These are phyloP conservation scores for Triadica sebifera DNA, from an alignment of 345 rosid species.

Conservation along the genomic window DNA sequence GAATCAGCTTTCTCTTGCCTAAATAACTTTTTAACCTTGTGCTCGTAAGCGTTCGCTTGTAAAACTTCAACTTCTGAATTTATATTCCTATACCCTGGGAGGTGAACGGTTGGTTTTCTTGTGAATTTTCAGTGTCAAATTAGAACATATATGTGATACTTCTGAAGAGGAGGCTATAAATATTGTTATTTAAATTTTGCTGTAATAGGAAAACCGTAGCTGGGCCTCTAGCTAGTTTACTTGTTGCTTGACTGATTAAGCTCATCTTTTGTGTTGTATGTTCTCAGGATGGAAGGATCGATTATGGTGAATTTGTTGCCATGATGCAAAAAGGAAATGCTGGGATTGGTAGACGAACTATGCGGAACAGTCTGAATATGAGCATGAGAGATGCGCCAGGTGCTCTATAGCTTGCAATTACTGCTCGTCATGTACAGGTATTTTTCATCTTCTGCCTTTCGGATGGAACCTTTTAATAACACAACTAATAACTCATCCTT, in stretches of 20 bases:
- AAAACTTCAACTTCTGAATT: no score
- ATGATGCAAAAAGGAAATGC: slow-evolving; percentile 99
- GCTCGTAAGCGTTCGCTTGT: no score
- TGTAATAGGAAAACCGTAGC: not conserved
- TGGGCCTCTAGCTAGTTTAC: not conserved
- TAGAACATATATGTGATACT: not conserved
- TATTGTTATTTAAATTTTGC: not conserved
- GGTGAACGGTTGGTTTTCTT: not conserved
- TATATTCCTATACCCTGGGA: no score
- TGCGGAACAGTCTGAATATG: slow-evolving; percentile 89
- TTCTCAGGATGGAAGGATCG: slow-evolving; percentile 87
- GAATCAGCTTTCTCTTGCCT: no score
- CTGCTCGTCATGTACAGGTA: slow-evolving; percentile 31
- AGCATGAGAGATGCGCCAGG: slow-evolving; percentile 84
- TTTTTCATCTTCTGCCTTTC: not conserved
- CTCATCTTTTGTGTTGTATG: not conserved
- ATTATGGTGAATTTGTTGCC: slow-evolving; percentile 94
- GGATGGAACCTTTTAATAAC: not conserved
- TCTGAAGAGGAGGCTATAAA: not conserved
- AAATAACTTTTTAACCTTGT: no score
- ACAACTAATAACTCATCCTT: no score
- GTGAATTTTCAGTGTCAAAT: not conserved
- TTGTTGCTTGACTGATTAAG: not conserved
- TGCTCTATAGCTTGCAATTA: slow-evolving; percentile 29
- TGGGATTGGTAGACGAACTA: slow-evolving; percentile 96